Base-by-base conservation (phyloP, 805 yeast species). In the Jamesozyma lodderae region DNA sequence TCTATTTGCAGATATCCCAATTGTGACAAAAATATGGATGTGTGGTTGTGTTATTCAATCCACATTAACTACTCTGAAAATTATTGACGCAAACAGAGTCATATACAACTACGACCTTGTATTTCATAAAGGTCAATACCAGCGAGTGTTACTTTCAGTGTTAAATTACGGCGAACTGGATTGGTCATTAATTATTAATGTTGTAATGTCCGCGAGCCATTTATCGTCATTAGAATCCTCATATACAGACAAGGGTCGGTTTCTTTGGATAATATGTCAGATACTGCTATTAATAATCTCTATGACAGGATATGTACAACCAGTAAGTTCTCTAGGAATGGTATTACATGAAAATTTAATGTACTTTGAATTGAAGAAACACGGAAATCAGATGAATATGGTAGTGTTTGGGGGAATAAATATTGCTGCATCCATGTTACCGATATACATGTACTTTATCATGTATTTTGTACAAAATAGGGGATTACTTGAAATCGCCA, bases 21-120 rank as follows among this genome's bases (percentile, higher is more conserved):
- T 63, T 2, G 66, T 69, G 10, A 69, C 75, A 1, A 57, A 67
- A 41, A 31, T 51, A 1, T 65, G 66, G 59, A 45, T 60, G 2
- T 19, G 59, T 1, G 67, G 68, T 1, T 53, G 66, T n/a, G 46
- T 64, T 4, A 58, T 52, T 4, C 45, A 64, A 13, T 58, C 69
- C 2, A 38, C 60, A 6, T 46, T 65, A 16, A 63, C 60, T 17
- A 51, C 56, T 32, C 48, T 62, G 0, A 66, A 67, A 2, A 42
- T 58, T 3, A 36, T 68, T 3, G 58, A 57, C 20, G 41, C 48
- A 8, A 41, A 53, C 5, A 64, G 62, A 43, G 47, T 60, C 17
- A 49, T 55, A 22, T 69, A 63, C 41, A 55, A 63, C 11, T 56
- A 48, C 32, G 69, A 66, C 22, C 48, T 59, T 15, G 70, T 63